phyloP scores from a whole-genome alignment of 129 eudicot genomes.

The Chrysanthemum seticuspe region DNA sequence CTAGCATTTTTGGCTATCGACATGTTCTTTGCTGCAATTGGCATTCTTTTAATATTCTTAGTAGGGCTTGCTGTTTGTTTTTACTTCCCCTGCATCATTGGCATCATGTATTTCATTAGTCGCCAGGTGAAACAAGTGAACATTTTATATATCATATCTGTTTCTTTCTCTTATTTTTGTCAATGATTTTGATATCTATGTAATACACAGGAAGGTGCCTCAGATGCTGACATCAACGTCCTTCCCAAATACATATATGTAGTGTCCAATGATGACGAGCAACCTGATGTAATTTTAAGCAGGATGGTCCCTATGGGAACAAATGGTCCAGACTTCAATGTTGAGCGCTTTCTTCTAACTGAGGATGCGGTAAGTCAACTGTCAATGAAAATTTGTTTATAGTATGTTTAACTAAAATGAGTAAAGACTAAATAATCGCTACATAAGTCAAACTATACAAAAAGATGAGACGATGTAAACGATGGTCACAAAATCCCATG shows the following conservation, averaged over 20 bases:
- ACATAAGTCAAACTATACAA: too few relatives aligned
- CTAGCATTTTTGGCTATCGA: slow-evolving; percentile 75
- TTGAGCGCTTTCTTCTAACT: background rate
- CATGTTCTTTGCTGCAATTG: slow-evolving; percentile 68
- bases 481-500: too few relatives aligned
- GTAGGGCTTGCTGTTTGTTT: slow-evolving; percentile 45
- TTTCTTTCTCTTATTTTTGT: background rate
- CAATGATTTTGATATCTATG: background rate
- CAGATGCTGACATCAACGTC: background rate
- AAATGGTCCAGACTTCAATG: background rate
- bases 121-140: background rate
- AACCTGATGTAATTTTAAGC: background rate
- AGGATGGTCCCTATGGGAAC: background rate
- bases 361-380: background rate
- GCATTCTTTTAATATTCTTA: slow-evolving; percentile 57
- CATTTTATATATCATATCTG: background rate
- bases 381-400: too few relatives aligned
- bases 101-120: background rate
- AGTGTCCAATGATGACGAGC: background rate
- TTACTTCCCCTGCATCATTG: background rate
- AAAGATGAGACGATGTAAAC: too few relatives aligned
- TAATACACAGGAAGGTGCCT: background rate
- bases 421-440: too few relatives aligned
- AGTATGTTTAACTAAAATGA: too few relatives aligned
- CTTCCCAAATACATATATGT: background rate